Conservation (phyloP, 2,329 filamentous ascomycete species). For the Arthrobotrys sinensis region DNA sequence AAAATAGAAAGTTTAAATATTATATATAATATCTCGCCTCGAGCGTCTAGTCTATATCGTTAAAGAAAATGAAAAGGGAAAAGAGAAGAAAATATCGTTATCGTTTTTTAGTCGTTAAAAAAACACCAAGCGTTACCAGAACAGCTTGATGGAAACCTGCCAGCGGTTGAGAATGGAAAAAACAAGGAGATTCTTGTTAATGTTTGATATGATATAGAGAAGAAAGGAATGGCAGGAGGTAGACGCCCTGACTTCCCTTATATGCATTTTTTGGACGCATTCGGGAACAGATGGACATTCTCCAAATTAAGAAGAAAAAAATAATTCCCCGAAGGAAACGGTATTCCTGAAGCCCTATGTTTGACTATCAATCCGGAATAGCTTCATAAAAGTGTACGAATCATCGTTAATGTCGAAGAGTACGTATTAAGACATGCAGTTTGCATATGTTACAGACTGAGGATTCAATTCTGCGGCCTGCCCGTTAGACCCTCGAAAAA, state of each 20-base stretch:
- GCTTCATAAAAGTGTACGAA: background rate
- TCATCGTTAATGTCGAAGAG: constrained; percentile 2
- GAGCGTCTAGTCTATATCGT: constrained; percentile 6
- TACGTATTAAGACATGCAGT: constrained; percentile 21
- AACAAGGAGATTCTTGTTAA: background rate
- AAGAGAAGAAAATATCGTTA: constrained; percentile 5
- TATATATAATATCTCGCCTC: background rate
- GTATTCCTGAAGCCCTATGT: constrained; percentile 14
- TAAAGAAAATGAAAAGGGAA: background rate
- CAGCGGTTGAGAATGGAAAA: constrained; percentile 19
- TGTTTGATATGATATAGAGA: constrained; percentile 7
- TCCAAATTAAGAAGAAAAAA: background rate
- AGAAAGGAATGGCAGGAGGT: constrained; percentile 17
- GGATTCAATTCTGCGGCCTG: background rate
- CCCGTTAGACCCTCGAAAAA: background rate
- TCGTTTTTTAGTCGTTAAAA: constrained; percentile 7
- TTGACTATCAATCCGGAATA: background rate
- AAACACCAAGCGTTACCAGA: constrained; percentile 23
- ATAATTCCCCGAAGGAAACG: background rate
- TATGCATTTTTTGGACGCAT: constrained; percentile 14
- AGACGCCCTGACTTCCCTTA: constrained; percentile 22
- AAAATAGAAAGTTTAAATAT: constrained; percentile 16
- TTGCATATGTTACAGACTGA: constrained; percentile 15
- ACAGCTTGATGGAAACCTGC: constrained; percentile 13
- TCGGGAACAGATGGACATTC: constrained; percentile 1